These are phyloP conservation scores for Teunomyces barrocoloradensis DNA, from an alignment of 805 yeast species.

Conservation along the genomic window DNA sequence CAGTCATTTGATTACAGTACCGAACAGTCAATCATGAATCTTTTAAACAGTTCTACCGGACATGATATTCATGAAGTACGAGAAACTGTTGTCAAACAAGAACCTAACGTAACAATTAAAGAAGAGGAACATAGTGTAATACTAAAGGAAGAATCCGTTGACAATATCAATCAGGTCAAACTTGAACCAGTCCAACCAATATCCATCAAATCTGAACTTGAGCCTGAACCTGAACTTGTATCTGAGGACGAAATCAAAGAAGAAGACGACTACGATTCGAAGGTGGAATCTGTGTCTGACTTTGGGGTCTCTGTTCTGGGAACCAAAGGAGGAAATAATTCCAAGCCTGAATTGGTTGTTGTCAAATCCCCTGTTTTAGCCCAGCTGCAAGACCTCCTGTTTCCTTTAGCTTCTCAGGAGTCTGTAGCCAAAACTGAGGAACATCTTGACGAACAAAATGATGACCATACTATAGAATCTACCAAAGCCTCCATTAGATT, in stretches of 20 bases:
- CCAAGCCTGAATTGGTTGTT: neutral
- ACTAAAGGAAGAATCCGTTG: neutral
- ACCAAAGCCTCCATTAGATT: conserved; percentile 22
- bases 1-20: conserved; percentile 37
- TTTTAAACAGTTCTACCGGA: conserved; percentile 23
- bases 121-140: neutral
- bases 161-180: neutral
- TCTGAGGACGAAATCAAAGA: neutral
- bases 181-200: too few relatives aligned
- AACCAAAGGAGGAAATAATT: neutral
- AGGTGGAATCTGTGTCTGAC: neutral
- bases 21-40: conserved; percentile 41
- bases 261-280: neutral
- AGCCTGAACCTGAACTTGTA: neutral
- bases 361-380: neutral
- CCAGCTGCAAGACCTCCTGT: neutral
- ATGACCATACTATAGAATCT: conserved; percentile 7
- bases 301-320: neutral
- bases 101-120: neutral
- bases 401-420: neutral
- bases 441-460: conserved; percentile 1
- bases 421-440: neutral
- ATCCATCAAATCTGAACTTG: neutral
- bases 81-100: conserved; percentile 3
- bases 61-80: conserved; percentile 6